A percentile compares a stretch with the other conserved stretches of the same genome.
Evolutionary conservation across 345 rosid species (phyloP).

Genomic region (Noccaea bulbosa): DNA sequence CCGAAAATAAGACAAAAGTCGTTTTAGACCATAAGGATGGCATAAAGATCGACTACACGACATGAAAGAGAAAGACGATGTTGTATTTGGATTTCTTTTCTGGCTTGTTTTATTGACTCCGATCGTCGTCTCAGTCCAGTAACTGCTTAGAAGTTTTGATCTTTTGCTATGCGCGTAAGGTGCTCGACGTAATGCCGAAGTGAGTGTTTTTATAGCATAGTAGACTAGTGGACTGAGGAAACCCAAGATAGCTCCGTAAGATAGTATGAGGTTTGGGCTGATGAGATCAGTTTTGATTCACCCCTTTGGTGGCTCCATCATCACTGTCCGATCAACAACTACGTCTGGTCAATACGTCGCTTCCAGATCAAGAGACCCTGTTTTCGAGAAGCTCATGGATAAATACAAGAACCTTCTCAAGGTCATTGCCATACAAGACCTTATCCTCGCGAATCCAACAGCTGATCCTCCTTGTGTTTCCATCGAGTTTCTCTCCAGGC

Average conservation of each 20-base stretch:
- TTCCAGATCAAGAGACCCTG: conserved; percentile 73
- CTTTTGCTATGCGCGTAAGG: conserved; percentile 6
- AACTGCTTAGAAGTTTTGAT: background rate
- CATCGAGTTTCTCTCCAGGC: conserved; percentile 74
- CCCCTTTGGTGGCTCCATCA: conserved; percentile 26
- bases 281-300: conserved; percentile 38
- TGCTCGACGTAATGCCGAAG: conserved; percentile 41
- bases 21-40: background rate
- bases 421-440: conserved; percentile 78
- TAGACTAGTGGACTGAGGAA: background rate
- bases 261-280: conserved; percentile 33
- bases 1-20: background rate
- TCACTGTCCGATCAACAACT: conserved; percentile 55
- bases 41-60: background rate
- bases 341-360: conserved; percentile 79
- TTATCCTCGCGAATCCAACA: conserved; percentile 68
- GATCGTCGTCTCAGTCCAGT: background rate
- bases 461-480: conserved; percentile 62
- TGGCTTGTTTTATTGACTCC: background rate
- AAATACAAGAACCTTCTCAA: conserved; percentile 80
- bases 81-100: background rate
- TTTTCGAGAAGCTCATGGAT: conserved; percentile 88
- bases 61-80: background rate
- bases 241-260: conserved; percentile 1
- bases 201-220: conserved; percentile 3